Percentiles rank a stretch among this genome's conserved stretches.
Evolutionary conservation across 1,284 basidiomycete genomes (phyloP).

Genomic region (Ustilago loliicola): DNA sequence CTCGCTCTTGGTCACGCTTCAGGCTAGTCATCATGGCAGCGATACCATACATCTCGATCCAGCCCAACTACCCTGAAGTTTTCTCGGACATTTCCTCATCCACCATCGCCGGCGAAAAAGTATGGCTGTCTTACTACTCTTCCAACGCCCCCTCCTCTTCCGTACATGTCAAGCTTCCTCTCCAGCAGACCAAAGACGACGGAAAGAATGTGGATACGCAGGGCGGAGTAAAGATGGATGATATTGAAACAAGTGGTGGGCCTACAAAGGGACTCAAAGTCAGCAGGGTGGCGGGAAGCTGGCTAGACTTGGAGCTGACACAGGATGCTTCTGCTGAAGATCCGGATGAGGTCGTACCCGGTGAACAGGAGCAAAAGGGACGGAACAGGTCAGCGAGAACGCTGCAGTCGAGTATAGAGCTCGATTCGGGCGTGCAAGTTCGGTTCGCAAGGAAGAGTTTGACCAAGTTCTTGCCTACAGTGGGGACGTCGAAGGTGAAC

Average conservation of each 20-base stretch:
- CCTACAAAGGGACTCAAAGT: slow-evolving; percentile 23
- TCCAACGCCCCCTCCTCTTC: slow-evolving; percentile 51
- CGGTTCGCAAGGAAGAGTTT: slow-evolving; percentile 26
- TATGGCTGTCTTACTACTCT: slow-evolving; percentile 81
- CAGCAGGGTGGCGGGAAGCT: slow-evolving; percentile 26
- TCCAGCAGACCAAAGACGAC: slow-evolving; percentile 49
- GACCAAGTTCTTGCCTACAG: slow-evolving; percentile 24
- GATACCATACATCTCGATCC: slow-evolving; percentile 74
- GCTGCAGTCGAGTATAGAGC: slow-evolving; percentile 30
- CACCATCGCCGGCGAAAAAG: slow-evolving; percentile 75
- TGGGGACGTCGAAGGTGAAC: slow-evolving; percentile 40
- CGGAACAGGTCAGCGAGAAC: slow-evolving; percentile 29
- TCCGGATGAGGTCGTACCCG: neutral
- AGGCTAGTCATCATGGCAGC: slow-evolving; percentile 24
- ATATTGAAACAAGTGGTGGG: slow-evolving; percentile 29
- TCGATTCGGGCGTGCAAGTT: slow-evolving; percentile 30
- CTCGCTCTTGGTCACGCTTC: neutral
- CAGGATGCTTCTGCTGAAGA: neutral
- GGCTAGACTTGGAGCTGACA: slow-evolving; percentile 39
- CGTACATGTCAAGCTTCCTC: slow-evolving; percentile 48
- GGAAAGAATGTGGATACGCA: slow-evolving; percentile 45
- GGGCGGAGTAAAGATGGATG: slow-evolving; percentile 55
- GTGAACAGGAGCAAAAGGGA: neutral
- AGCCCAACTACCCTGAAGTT: slow-evolving; percentile 76
- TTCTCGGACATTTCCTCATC: slow-evolving; percentile 76